Evolutionary conservation across 2,329 filamentous ascomycete species (phyloP), one percentile per base, ranked within the genome.

Genomic region (Colletotrichum higginsianum): DNA sequence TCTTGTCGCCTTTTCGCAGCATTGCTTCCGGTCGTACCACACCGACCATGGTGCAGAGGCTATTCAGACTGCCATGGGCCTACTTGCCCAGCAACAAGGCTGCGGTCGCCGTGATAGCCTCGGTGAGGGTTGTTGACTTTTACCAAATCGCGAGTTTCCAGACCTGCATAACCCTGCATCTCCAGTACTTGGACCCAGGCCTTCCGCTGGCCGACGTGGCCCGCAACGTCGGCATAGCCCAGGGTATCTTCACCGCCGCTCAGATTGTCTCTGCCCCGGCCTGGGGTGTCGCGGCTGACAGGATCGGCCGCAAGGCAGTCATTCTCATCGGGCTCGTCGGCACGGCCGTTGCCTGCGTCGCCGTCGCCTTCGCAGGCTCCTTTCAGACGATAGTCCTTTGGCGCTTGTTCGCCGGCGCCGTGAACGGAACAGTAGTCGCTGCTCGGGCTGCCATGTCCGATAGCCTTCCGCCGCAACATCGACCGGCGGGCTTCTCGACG

Each of bases 101-200:
- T 13, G 60, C 18, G 11, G 46, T 62, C 18, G 60, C 46, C 46
- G 42, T 62, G 18, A 62, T 62, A 52, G 44, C 60, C 3, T 62
- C 60, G 6, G 60, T 62, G 0, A 23, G 60, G 18, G 30, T 62
- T 16, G 60, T 40, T 42, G 60, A 62, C 60, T 62, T 62, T 50
- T 62, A 62, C 60, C 60, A 62, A 18, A 62, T 62, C 26, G 60
- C 60, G 16, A 62, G 60, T 23, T 62, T 62, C 30, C 60, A 62
- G 13, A 62, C 60, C 15, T 62, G 60, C 46, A 18, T 62, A 5
- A 21, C 60, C 11, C 46, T 62, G 4, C 60, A 62, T 12, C 26
- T 62, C 12, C 44, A 50, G 15, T 16, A 50, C 18, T 7, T 62
- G 9, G 26, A 23, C 3, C 60, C 60, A 1, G 46, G 4, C 4